Percentiles rank a stretch among this genome's conserved stretches.
Evolutionary conservation across 495 filamentous ascomycete species (phyloP).

Genomic region (Melanomma pulvis-pyrius): DNA sequence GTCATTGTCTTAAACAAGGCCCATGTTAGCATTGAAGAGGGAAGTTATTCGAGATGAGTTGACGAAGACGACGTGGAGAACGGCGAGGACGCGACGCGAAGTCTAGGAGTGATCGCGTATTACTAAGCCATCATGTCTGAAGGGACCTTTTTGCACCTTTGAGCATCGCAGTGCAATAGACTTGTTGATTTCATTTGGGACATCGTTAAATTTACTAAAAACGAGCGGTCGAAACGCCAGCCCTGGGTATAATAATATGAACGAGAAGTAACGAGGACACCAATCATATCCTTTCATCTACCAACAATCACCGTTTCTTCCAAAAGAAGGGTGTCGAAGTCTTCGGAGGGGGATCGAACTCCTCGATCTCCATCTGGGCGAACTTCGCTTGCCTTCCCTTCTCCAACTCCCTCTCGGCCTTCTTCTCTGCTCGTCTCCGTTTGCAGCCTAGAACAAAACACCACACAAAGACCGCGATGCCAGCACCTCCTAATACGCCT

Average conservation of each 20-base stretch:
- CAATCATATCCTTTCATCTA: background rate
- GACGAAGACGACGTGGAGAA: background rate
- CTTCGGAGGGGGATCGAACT: constrained; percentile 28
- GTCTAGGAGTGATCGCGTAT: background rate
- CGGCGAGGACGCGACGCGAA: background rate
- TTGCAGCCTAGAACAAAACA: constrained; percentile 17
- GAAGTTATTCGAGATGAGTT: background rate
- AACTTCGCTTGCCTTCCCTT: constrained; percentile 28
- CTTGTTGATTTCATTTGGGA: no score
- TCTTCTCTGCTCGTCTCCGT: constrained; percentile 16
- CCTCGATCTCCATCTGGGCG: constrained; percentile 36
- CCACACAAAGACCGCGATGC: constrained; percentile 16
- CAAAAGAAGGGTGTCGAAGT: constrained; percentile 26
- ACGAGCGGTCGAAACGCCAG: constrained; percentile 6
- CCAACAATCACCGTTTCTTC: constrained; percentile 19
- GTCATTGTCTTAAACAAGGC: background rate
- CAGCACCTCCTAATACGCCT: constrained; percentile 40
- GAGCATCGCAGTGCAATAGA: no score
- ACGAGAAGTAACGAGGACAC: background rate
- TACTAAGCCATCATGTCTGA: background rate
- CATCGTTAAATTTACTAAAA: constrained; percentile 10
- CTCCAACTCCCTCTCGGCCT: constrained; percentile 20
- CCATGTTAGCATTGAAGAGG: background rate
- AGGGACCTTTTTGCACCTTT: no score
- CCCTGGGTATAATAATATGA: constrained; percentile 30